Base-by-base conservation (phyloP, 2,329 filamentous ascomycete genomes). In the Ophiostoma sp. region DNA sequence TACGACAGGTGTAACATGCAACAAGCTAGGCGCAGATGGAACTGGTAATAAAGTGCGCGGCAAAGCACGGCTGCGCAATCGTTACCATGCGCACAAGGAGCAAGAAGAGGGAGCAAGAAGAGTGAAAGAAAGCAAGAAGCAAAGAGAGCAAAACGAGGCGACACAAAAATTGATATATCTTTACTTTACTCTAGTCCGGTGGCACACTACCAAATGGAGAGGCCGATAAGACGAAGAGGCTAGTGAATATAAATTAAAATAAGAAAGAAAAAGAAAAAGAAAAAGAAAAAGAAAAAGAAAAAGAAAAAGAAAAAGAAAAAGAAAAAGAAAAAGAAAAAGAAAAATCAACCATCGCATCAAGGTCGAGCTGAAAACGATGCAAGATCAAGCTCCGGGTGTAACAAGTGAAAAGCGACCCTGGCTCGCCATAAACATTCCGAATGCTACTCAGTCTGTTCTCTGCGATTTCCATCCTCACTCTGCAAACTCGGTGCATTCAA, bases 351-450 rank as follows among this genome's bases (percentile, higher is more conserved):
- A 39, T 39, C 10, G 36, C 13, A 10, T 39, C 36, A 48, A 48
- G 7, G 44, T 8, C 4, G 52, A 57, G 52, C 52, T 57, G 52
- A 57, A 57, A 57, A 23, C n/a, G 4, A 27, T 35, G 31, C 57
- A 17, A 20, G 57, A 35, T 62, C 57, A 36, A 64, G 60, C 36
- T 64, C 60, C 31, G 60, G 60, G 31, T 33, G 54, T 60, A 15
- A 17, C 3, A 35, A 11, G 57, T 33, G 13, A 60, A n/a, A 35
- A 62, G 57, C 57, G 2, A 62, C 57, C 57, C 57, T 62, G 52
- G n/a, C 52, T 57, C 23, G 23, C 57, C 31, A 20, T 64, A 36
- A n/a, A 36, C 60, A 64, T 64, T n/a, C 60, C 60, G 60, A 62
- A 35, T 35, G 57, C 15, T 35, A 62, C 57, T 20, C 57, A 20